Evolutionary conservation across 345 rosid species (phyloP).

Genomic region (Aquilaria yunnanensis): DNA sequence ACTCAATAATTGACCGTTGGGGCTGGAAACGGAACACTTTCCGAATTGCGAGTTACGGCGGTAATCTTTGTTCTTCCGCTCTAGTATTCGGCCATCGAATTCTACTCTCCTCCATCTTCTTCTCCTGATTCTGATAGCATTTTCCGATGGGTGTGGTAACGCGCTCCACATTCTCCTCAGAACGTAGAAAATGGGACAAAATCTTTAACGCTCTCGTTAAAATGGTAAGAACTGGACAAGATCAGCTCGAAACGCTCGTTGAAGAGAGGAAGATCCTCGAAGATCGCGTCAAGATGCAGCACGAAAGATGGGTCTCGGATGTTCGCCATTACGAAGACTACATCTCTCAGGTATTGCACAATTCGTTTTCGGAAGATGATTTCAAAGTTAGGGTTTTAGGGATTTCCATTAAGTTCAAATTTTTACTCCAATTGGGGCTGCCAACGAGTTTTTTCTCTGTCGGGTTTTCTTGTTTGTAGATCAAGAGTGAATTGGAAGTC

Average conservation of each 20-base stretch:
- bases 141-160: constrained; percentile 22
- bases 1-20: no score
- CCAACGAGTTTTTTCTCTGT: not conserved
- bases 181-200: constrained; percentile 51
- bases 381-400: constrained; percentile 28
- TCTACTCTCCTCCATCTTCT: constrained; percentile 4
- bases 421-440: not conserved
- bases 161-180: constrained; percentile 23
- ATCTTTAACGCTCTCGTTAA: constrained; percentile 44
- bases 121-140: constrained; percentile 7
- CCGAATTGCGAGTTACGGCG: no score
- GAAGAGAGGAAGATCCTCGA: constrained; percentile 53
- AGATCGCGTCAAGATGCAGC: constrained; percentile 39
- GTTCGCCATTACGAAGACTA: constrained; percentile 38
- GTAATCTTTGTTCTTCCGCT: no score
- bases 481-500: constrained; percentile 29
- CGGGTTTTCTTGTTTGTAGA: constrained; percentile 23
- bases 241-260: constrained; percentile 53
- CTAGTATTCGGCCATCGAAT: not conserved
- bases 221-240: constrained; percentile 49
- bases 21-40: no score
- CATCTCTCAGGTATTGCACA: constrained; percentile 39
- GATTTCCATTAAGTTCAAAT: constrained; percentile 7
- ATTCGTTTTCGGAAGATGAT: constrained; percentile 5
- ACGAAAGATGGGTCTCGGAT: constrained; percentile 42